Conservation (phyloP, 2,329 filamentous ascomycete genomes). For the Calonectria leucothoes region DNA sequence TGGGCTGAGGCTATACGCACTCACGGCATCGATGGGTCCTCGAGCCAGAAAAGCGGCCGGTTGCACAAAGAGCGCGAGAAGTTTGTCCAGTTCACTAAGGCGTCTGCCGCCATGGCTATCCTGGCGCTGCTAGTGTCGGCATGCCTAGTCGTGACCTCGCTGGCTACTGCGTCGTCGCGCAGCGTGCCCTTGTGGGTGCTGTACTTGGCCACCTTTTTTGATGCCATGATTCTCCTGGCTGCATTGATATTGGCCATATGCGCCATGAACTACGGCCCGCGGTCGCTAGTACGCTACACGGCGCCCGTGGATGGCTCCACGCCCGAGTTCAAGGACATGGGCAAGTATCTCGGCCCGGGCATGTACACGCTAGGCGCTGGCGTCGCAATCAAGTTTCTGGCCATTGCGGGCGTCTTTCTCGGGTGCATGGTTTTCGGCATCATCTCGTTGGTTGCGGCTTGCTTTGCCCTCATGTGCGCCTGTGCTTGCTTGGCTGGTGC, state of each 20-base stretch:
- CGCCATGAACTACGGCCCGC: slow-evolving; percentile 26
- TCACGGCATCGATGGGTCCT: slow-evolving; percentile 27
- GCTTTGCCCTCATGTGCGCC: slow-evolving; percentile 22
- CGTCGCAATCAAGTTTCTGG: slow-evolving; percentile 30
- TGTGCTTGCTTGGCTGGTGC: slow-evolving; percentile 26
- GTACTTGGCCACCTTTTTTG: slow-evolving; percentile 25
- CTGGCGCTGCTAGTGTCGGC: slow-evolving; percentile 27
- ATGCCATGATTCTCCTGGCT: slow-evolving; percentile 22
- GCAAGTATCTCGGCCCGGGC: slow-evolving; percentile 18
- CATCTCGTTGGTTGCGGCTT: slow-evolving; percentile 22
- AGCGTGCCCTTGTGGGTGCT: slow-evolving; percentile 21
- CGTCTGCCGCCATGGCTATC: slow-evolving; percentile 27
- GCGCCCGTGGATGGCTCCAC: background rate
- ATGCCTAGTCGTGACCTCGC: slow-evolving; percentile 7
- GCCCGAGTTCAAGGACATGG: background rate
- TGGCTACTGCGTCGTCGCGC: slow-evolving; percentile 15
- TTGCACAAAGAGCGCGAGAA: slow-evolving; percentile 10
- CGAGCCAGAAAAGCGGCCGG: background rate
- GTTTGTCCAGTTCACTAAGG: slow-evolving; percentile 25
- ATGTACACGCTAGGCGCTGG: slow-evolving; percentile 30
- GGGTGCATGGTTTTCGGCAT: slow-evolving; percentile 26
- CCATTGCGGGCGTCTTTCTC: slow-evolving; percentile 27
- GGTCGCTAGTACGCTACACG: slow-evolving; percentile 14
- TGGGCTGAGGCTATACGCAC: slow-evolving; percentile 21
- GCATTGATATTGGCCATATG: slow-evolving; percentile 19